These are phyloP conservation scores for Trichoderma gracile DNA, from an alignment of 2,329 filamentous ascomycete species.

Conservation along the genomic window DNA sequence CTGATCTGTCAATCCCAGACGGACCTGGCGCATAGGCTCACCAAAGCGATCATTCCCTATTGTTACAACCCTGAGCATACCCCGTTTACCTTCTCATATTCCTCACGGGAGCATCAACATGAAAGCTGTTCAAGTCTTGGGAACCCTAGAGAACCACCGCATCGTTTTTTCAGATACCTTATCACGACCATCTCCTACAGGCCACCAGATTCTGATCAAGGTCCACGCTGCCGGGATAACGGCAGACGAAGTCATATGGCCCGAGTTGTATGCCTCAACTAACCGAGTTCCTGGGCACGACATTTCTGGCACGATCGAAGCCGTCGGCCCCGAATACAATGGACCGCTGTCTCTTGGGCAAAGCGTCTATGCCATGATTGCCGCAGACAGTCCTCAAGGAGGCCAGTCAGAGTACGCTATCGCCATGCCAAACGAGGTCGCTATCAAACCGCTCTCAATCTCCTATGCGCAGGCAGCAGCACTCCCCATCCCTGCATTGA, in stretches of 20 bases:
- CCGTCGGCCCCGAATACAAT: slow-evolving; percentile 31
- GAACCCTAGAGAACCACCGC: background rate
- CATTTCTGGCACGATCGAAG: slow-evolving; percentile 37
- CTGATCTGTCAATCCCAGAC: too few relatives aligned
- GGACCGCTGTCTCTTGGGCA: slow-evolving; percentile 28
- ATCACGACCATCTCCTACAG: slow-evolving; percentile 37
- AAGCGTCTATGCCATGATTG: slow-evolving; percentile 34
- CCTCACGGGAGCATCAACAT: background rate
- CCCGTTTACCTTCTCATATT: background rate
- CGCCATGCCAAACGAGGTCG: slow-evolving; percentile 24
- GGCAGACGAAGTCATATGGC: slow-evolving; percentile 39
- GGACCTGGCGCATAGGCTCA: background rate
- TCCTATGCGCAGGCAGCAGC: slow-evolving; percentile 34
- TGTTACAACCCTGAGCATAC: too few relatives aligned
- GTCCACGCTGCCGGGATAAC: slow-evolving; percentile 39
- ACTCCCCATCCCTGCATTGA: slow-evolving; percentile 36
- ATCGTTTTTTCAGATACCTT: background rate
- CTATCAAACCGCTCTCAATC: slow-evolving; percentile 29
- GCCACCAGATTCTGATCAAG: slow-evolving; percentile 33
- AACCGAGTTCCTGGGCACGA: slow-evolving; percentile 40
- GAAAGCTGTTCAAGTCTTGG: background rate
- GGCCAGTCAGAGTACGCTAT: slow-evolving; percentile 34
- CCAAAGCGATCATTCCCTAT: background rate
- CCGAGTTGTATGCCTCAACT: slow-evolving; percentile 36
- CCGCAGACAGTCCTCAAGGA: slow-evolving; percentile 25